A percentile compares a stretch with the other conserved stretches of the same genome.
Conservation (phyloP, 2,329 filamentous ascomycete species). For the Claviceps maximensis region DNA sequence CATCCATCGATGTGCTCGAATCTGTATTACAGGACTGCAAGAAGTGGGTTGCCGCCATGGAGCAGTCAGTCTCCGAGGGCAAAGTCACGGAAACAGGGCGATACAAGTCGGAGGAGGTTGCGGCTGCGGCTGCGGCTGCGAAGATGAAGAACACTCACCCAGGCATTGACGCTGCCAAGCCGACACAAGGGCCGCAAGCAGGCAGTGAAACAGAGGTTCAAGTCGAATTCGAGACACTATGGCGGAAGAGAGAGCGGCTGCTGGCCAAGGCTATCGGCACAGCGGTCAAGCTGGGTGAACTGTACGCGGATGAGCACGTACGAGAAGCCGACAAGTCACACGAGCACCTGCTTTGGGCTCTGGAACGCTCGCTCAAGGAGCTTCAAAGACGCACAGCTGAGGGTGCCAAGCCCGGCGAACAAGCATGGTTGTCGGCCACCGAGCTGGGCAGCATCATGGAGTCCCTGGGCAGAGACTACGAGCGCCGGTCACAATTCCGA, state of each 20-base stretch:
- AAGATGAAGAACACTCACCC: conserved; percentile 1
- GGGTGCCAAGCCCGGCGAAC: conserved; percentile 57
- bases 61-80: conserved; percentile 34
- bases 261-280: conserved; percentile 63
- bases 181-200: conserved; percentile 7
- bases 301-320: conserved; percentile 68
- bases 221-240: conserved; percentile 31
- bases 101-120: conserved; percentile 11
- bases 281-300: conserved; percentile 69
- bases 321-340: conserved; percentile 63
- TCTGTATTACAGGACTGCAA: conserved; percentile 57
- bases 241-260: conserved; percentile 49
- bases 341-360: conserved; percentile 60
- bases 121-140: conserved; percentile 1
- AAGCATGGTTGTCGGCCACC: conserved; percentile 55
- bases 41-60: conserved; percentile 44
- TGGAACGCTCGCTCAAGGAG: conserved; percentile 68
- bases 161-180: neutral
- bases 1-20: conserved; percentile 66
- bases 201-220: neutral
- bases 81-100: conserved; percentile 28
- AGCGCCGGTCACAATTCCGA: conserved; percentile 59
- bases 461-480: conserved; percentile 64
- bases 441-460: conserved; percentile 66
- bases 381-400: conserved; percentile 52